Evolutionary conservation across 2,329 filamentous ascomycete species (phyloP).

Genomic region (Botrytis sinoallii): DNA sequence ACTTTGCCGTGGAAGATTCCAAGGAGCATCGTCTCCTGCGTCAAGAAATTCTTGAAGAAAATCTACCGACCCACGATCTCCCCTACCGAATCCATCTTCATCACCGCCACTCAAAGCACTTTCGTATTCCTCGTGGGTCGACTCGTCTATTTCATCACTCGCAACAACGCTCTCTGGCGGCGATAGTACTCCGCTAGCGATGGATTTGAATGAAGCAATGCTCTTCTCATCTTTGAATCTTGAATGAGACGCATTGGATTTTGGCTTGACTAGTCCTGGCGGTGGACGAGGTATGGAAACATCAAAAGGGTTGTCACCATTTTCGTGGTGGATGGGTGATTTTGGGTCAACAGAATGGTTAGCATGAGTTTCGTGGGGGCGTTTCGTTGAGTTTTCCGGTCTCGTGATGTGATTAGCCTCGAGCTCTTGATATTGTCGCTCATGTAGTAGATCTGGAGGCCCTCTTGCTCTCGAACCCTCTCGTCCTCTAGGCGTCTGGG

Average conservation of each 20-base stretch:
- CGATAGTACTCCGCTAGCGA: slow-evolving; percentile 6
- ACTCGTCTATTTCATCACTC: slow-evolving; percentile 13
- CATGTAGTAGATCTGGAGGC: background rate
- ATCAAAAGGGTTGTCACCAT: background rate
- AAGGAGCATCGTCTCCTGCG: slow-evolving; percentile 16
- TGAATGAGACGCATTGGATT: slow-evolving; percentile 11
- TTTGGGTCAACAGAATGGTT: background rate
- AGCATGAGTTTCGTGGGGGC: background rate
- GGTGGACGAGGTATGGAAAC: slow-evolving; percentile 3
- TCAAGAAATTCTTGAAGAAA: slow-evolving; percentile 16
- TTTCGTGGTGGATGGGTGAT: slow-evolving; percentile 1
- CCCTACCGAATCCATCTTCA: slow-evolving; percentile 16
- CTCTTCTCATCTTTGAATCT: slow-evolving; percentile 10
- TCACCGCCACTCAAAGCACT: slow-evolving; percentile 16
- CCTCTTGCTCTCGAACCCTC: slow-evolving; percentile 5
- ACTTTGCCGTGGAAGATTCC: slow-evolving; percentile 18
- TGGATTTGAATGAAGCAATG: slow-evolving; percentile 14
- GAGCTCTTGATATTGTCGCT: background rate
- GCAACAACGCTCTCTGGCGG: slow-evolving; percentile 7
- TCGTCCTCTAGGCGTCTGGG: background rate
- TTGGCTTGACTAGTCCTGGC: slow-evolving; percentile 6
- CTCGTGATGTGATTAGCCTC: background rate
- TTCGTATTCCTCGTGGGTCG: slow-evolving; percentile 16
- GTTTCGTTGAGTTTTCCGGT: background rate
- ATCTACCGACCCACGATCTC: slow-evolving; percentile 10